A percentile compares a stretch with the other conserved stretches of the same genome.
These are phyloP conservation scores for Daldinia sp. DNA, from an alignment of 2,329 filamentous ascomycete species.

Conservation along the genomic window DNA sequence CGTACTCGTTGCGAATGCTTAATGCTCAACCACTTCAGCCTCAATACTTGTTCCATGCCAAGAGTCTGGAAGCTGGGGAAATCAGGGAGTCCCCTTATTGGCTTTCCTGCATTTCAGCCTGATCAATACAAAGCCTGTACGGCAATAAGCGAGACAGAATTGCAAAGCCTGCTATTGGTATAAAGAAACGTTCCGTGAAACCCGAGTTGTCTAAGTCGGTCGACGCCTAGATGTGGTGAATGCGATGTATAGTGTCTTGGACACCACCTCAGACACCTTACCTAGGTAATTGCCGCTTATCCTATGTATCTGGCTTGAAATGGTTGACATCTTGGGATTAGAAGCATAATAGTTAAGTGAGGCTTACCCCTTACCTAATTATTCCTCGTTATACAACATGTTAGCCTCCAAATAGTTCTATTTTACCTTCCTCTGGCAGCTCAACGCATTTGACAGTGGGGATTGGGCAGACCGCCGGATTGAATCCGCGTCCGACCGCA, in stretches of 20 bases:
- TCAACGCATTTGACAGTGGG: constrained; percentile 4
- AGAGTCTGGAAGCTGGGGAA: constrained; percentile 36
- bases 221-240: background rate
- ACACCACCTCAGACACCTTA: no score
- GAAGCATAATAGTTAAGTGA: background rate
- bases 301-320: background rate
- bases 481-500: constrained; percentile 15
- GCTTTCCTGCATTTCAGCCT: constrained; percentile 32
- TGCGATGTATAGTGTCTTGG: background rate
- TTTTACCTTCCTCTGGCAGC: background rate
- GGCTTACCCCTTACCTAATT: background rate
- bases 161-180: constrained; percentile 16
- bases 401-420: background rate
- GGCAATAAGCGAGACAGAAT: constrained; percentile 30
- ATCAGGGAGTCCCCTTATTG: constrained; percentile 22
- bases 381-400: background rate
- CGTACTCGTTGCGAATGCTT: constrained; percentile 20
- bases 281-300: background rate
- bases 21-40: constrained; percentile 31
- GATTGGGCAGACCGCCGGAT: constrained; percentile 19
- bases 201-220: constrained; percentile 9
- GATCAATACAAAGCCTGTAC: constrained; percentile 22
- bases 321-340: background rate
- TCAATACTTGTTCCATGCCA: constrained; percentile 35
- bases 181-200: constrained; percentile 5